Percentiles rank a stretch among this genome's conserved stretches.
Conservation (phyloP, 2,329 filamentous ascomycete species). For the Cryphonectria japonica region DNA sequence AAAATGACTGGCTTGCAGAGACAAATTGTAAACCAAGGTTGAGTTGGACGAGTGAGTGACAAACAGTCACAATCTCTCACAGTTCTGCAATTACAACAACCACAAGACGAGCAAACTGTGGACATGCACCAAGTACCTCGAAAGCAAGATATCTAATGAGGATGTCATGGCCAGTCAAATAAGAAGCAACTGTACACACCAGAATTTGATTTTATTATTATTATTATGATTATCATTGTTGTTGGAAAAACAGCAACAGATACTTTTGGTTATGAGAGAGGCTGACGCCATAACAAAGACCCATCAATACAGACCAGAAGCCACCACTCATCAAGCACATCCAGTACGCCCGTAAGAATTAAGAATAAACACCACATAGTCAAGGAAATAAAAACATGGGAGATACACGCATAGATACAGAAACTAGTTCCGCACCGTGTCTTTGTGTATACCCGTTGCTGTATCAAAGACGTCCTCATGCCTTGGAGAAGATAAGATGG, state of each 20-base stretch:
- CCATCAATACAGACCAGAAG: background rate
- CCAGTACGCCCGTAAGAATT: background rate
- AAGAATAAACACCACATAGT: background rate
- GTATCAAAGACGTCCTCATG: background rate
- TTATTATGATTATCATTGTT: no score
- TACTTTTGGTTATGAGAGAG: background rate
- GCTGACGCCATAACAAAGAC: conserved; percentile 11
- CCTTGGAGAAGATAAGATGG: background rate
- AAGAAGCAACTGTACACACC: background rate
- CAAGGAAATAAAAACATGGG: background rate
- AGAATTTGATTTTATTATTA: no score
- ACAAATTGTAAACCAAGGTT: background rate
- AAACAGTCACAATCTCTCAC: background rate
- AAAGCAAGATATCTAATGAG: background rate
- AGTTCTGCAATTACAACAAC: background rate
- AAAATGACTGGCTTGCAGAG: background rate
- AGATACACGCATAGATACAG: background rate
- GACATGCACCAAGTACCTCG: background rate
- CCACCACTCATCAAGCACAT: background rate
- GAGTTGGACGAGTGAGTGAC: background rate
- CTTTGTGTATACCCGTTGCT: background rate
- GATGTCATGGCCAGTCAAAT: background rate
- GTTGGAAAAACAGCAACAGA: background rate
- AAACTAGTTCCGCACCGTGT: background rate
- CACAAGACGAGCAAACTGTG: background rate